Base-by-base conservation (phyloP, 2,329 filamentous ascomycete genomes). In the Torrubiella hemipterigena region DNA sequence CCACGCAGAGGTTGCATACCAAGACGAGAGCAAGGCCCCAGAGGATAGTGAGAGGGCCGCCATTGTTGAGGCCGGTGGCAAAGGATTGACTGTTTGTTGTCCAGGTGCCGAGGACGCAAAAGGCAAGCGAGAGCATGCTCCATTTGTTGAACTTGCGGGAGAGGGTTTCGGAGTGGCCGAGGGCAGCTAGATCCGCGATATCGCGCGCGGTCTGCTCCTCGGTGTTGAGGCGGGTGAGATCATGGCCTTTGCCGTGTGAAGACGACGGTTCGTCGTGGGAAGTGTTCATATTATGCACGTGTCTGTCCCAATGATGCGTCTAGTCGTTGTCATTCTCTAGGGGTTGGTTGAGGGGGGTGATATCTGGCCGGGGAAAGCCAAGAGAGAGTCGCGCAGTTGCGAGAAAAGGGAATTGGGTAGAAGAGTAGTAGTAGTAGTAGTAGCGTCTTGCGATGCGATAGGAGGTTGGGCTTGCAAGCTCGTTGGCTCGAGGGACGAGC, bases 81-180 rank as follows among this genome's bases (percentile, higher is more conserved):
- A 58, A 38, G 26, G 48, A 50, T 43, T 73, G 67, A 0, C 69
- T 69, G 38, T 72, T 67, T 1, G 67, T 72, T 1, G 65, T 67
- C 58, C 68, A 74, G 5, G 69, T 73, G 35, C 69, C 69, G 18
- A 73, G 52, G 11, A 74, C 65, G 35, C 61, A 68, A 36, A 74
- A 71, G 17, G 69, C 64, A 14, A 74, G 56, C 14, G 66, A 62
- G 9, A 74, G 54, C 66, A 74, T 71, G 47, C 66, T 71, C 62
- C 59, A 64, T 6, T 63, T 47, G 44, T 57, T 58, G 44, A 74
- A 73, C 41, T 72, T 62, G 37, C 58, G 55, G 4, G 48, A 42
- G 24, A 62, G 51, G 12, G 42, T 42, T 45, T 62, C 52, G 26
- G 44, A 46, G 39, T 62, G 59, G 38, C 58, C 59, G 11, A 62